phyloP scores from a whole-genome alignment of 805 yeast species.

The Ogataea trehaloabstinens region DNA sequence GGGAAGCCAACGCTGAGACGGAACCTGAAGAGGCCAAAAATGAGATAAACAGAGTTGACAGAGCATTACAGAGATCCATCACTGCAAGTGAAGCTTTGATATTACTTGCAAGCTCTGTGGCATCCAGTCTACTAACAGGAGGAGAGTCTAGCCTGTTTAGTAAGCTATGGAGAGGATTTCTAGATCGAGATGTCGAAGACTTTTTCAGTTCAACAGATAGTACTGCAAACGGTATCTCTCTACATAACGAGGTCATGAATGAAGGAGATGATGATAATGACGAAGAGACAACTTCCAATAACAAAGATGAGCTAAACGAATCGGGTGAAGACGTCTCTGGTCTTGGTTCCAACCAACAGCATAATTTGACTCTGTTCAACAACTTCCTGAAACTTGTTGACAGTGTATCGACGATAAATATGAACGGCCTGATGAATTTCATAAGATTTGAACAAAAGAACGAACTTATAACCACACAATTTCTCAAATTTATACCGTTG shows the following conservation, averaged over 20 bases:
- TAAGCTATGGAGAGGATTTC: constrained; percentile 33
- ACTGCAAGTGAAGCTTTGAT: constrained; percentile 30
- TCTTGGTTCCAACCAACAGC: constrained; percentile 20
- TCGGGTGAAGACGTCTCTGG: background rate
- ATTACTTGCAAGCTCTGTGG: constrained; percentile 22
- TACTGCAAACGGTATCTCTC: constrained; percentile 1
- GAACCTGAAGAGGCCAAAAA: constrained; percentile 11
- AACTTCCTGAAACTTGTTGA: constrained; percentile 81
- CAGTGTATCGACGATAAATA: constrained; percentile 75
- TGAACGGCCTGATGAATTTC: constrained; percentile 72
- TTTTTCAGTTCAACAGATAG: constrained; percentile 19
- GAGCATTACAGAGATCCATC: constrained; percentile 28
- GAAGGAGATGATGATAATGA: background rate
- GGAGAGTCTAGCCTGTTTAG: constrained; percentile 21
- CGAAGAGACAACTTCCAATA: background rate
- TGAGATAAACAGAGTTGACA: constrained; percentile 16
- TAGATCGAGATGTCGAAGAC: constrained; percentile 24
- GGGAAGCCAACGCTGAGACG: constrained; percentile 18
- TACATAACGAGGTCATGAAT: background rate
- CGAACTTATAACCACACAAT: constrained; percentile 61
- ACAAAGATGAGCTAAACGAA: background rate
- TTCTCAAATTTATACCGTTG: constrained; percentile 70
- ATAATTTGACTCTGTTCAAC: constrained; percentile 29
- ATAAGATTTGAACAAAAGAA: constrained; percentile 44
- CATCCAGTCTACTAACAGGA: constrained; percentile 19